Conservation (phyloP, 2,329 filamentous ascomycete species). For the Hysterium pulicare region DNA sequence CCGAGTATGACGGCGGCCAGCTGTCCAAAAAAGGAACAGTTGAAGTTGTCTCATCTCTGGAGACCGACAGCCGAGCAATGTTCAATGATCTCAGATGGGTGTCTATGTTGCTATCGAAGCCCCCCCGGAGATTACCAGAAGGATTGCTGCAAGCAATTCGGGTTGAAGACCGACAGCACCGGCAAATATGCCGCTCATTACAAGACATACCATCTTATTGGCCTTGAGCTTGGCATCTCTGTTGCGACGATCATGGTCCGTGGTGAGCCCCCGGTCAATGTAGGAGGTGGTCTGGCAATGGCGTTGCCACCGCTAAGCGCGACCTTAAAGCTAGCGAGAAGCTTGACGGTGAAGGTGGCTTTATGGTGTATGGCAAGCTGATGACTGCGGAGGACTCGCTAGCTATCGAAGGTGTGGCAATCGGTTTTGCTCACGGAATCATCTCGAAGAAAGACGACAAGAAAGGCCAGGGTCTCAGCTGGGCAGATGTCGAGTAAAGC, state of each 20-base stretch:
- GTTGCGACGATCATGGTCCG: constrained; percentile 46
- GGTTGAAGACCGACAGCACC: constrained; percentile 43
- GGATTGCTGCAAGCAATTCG: constrained; percentile 46
- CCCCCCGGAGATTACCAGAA: constrained; percentile 40
- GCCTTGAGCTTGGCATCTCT: constrained; percentile 45
- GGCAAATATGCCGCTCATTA: constrained; percentile 45
- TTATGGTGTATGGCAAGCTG: constrained; percentile 45
- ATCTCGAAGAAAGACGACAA: constrained; percentile 41
- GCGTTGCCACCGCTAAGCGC: constrained; percentile 47
- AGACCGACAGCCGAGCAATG: constrained; percentile 41
- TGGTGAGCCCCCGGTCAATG: constrained; percentile 45
- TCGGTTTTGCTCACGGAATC: constrained; percentile 44
- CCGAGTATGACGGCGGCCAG: constrained; percentile 41
- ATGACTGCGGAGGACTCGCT: constrained; percentile 42
- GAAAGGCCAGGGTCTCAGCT: constrained; percentile 43
- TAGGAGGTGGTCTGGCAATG: constrained; percentile 44
- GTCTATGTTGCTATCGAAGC: constrained; percentile 48
- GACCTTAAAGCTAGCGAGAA: constrained; percentile 45
- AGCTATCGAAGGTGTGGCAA: constrained; percentile 41
- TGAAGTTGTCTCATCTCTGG: constrained; percentile 46
- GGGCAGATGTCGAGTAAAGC: constrained; percentile 45
- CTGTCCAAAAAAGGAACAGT: constrained; percentile 43
- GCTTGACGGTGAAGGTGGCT: constrained; percentile 46
- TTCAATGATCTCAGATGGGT: constrained; percentile 42
- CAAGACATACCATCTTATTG: constrained; percentile 49